Percentiles rank a stretch among this genome's conserved stretches.
Conservation (phyloP, 1,139 yeast species). For the Groenewaldozyma sp. region DNA sequence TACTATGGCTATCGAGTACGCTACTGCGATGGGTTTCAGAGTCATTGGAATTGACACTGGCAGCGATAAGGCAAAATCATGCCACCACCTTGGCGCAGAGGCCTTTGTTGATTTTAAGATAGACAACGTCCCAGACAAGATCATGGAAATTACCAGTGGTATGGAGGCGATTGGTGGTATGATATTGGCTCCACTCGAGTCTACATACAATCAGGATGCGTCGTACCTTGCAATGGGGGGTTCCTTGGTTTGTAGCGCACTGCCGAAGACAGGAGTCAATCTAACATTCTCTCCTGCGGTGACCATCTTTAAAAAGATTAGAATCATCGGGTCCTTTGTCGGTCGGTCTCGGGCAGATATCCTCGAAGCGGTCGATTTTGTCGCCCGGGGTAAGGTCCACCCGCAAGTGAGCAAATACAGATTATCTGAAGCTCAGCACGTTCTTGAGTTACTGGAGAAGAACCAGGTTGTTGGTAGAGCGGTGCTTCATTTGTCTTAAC, state of each 20-base stretch:
- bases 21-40: constrained; percentile 63
- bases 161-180: constrained; percentile 57
- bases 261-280: constrained; percentile 54
- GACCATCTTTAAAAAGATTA: constrained; percentile 47
- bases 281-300: constrained; percentile 44
- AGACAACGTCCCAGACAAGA: constrained; percentile 33
- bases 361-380: constrained; percentile 61
- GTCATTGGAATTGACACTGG: constrained; percentile 67
- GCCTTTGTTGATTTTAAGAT: constrained; percentile 49
- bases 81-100: constrained; percentile 53
- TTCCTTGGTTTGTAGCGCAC: constrained; percentile 61
- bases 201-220: constrained; percentile 54
- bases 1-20: constrained; percentile 63
- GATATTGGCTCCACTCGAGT: constrained; percentile 62
- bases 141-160: constrained; percentile 50
- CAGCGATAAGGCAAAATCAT: constrained; percentile 46
- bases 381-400: constrained; percentile 50
- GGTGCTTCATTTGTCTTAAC: constrained; percentile 37
- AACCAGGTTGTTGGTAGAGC: constrained; percentile 62
- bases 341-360: constrained; percentile 69
- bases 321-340: constrained; percentile 57
- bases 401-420: constrained; percentile 57
- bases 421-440: constrained; percentile 44
- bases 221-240: constrained; percentile 59
- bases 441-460: constrained; percentile 52